A percentile compares a stretch with the other conserved stretches of the same genome.
Evolutionary conservation across 108 stramenopile genomes (phyloP).

Genomic region (Stephanodiscus triporus): DNA sequence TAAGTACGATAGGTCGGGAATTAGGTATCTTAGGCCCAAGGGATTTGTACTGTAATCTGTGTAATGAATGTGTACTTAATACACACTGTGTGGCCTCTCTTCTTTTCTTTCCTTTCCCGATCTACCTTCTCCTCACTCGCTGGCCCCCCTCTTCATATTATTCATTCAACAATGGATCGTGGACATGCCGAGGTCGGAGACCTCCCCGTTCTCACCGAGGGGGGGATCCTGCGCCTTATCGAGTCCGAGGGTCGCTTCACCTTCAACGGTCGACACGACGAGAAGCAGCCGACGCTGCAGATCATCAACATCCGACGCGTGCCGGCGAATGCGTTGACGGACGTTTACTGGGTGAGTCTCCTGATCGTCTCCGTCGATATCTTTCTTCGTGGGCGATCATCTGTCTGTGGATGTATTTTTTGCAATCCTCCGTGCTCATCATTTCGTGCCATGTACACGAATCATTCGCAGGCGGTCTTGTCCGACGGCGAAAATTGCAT

Average conservation of each 20-base stretch:
- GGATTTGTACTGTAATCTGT: too few species aligned
- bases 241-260: conserved; percentile 39
- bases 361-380: not conserved
- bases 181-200: not conserved
- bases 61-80: too few species aligned
- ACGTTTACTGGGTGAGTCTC: conserved; percentile 46
- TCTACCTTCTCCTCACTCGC: too few species aligned
- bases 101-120: too few species aligned
- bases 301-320: conserved; percentile 49
- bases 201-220: conserved; percentile 16
- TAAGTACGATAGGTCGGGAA: too few species aligned
- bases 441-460: not conserved
- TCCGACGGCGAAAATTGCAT: conserved; percentile 44
- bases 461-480: conserved; percentile 27
- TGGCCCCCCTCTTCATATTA: too few species aligned
- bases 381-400: not conserved
- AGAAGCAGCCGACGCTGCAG: conserved; percentile 37
- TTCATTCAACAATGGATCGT: too few species aligned
- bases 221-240: conserved; percentile 34
- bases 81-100: too few species aligned
- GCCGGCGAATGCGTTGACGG: conserved; percentile 50
- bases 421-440: not conserved
- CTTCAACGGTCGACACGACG: conserved; percentile 29
- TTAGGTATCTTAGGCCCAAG: too few species aligned
- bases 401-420: not conserved